Conservation (phyloP, 345 rosid genomes). For the Sisymbrium irio region DNA sequence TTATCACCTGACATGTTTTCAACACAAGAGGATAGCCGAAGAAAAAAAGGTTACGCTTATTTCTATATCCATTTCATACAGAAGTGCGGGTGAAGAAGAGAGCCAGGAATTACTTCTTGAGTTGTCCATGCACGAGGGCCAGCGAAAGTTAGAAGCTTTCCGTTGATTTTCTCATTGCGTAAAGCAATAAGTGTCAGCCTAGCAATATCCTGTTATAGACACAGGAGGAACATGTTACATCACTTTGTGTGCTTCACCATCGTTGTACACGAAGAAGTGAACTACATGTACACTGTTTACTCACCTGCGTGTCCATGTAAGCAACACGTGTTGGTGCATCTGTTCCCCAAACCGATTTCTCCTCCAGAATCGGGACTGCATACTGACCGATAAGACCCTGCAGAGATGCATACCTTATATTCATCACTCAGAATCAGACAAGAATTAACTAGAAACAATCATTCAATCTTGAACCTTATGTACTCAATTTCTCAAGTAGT, state of each 20-base stretch:
- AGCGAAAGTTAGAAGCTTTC: constrained; percentile 86
- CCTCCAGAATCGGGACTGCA: constrained; percentile 93
- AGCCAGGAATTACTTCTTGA: constrained; percentile 62
- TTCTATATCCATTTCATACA: not conserved
- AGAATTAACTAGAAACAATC: not conserved
- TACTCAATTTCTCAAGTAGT: not conserved
- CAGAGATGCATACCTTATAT: not conserved
- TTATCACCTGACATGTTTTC: constrained; percentile 59
- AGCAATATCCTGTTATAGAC: constrained; percentile 76
- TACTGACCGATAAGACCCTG: constrained; percentile 97
- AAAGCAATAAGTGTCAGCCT: constrained; percentile 82
- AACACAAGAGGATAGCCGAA: not conserved
- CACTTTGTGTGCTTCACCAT: not conserved
- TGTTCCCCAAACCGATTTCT: constrained; percentile 98
- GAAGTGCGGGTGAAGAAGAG: not conserved
- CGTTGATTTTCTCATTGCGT: constrained; percentile 65
- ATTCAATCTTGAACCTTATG: not conserved
- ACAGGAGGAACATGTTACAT: not conserved
- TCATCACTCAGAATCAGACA: not conserved
- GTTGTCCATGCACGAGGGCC: constrained; percentile 99
- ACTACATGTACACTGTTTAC: not conserved
- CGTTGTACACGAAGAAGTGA: not conserved
- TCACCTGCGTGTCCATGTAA: constrained; percentile 97
- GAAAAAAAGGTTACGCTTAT: not conserved
- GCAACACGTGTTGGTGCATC: constrained; percentile 97